Base-by-base conservation (phyloP, 345 rosid genomes). In the Euphorbia pulcherrima region DNA sequence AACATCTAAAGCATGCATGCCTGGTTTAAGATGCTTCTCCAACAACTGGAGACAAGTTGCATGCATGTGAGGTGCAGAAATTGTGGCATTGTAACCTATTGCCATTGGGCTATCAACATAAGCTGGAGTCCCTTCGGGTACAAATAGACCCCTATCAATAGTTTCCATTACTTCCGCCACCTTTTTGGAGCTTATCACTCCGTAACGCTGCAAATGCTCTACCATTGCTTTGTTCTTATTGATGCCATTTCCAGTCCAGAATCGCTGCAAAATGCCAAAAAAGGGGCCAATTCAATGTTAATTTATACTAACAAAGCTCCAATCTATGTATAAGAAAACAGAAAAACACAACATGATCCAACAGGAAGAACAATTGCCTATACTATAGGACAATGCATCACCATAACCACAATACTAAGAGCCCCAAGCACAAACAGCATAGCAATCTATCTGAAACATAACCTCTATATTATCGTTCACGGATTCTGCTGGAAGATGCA, bases 41-140 rank as follows among this genome's bases (percentile, higher is more conserved):
- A 95, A 69, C 72, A 95, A 78, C 66, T 88, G 86, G 67, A 95
- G 88, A 83, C 99, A 92, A 17, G 83, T 90, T 8, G 96, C 99
- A 77, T 95, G 99, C 99, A 95, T 92, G 79, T 95, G 97, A 39
- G 99, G 99, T 18, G 99, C 99, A 60, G 97, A 95, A 51, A 95
- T 95, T 41, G 97, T 92, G 47, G 92, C 99, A 79, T 95, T 95
- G 77, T 88, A 92, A 68, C 99, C 99, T 54, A 95, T 92, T 7
- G 97, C 61, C 79, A 90, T 73, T 6, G 99, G 97, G 48, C 85
- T 86, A 73, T 95, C 99, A 68, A 69, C 82, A 75, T 95, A 95
- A 61, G 99, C 81, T 2, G 88, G 80, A 12, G 82, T 67, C 21
- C 87, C 92, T 39, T 76, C 81, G 9, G 96, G 90, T 40, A 95